These are phyloP conservation scores for Solanum lycopersicoides DNA, from an alignment of 257 asterid genomes.

Conservation along the genomic window DNA sequence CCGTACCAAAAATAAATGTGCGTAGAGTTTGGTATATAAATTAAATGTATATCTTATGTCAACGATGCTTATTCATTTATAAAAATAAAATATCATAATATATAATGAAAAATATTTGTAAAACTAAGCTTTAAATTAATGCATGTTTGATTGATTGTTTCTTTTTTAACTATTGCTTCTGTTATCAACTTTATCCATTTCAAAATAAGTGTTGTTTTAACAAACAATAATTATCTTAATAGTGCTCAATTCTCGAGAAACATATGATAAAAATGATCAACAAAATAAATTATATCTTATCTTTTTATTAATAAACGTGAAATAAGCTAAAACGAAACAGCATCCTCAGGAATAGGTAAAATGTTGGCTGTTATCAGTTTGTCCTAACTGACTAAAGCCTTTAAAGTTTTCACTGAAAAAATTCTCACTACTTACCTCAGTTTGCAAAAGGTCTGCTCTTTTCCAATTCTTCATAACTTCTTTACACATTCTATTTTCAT, in stretches of 20 bases:
- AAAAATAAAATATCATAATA: background rate
- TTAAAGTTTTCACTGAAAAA: background rate
- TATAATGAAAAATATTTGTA: too few relatives aligned
- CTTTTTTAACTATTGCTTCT: too few relatives aligned
- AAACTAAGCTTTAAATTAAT: too few relatives aligned
- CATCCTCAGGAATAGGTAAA: background rate
- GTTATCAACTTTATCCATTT: accelerated
- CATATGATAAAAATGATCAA: accelerated
- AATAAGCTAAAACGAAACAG: background rate
- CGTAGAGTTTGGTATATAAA: background rate
- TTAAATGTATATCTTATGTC: background rate
- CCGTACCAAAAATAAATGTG: background rate
- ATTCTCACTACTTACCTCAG: background rate
- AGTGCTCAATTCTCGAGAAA: too few relatives aligned
- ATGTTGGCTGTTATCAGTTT: background rate
- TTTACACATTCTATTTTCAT: background rate
- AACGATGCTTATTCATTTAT: background rate
- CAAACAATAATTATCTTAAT: too few relatives aligned
- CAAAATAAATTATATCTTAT: too few relatives aligned
- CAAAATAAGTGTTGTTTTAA: background rate
- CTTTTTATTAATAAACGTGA: background rate
- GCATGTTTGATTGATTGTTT: too few relatives aligned
- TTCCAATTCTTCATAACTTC: background rate
- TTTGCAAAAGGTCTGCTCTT: background rate
- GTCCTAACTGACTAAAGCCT: background rate